phyloP scores from a whole-genome alignment of 1,139 yeast species.

The Yamadazyma trypodendri region DNA sequence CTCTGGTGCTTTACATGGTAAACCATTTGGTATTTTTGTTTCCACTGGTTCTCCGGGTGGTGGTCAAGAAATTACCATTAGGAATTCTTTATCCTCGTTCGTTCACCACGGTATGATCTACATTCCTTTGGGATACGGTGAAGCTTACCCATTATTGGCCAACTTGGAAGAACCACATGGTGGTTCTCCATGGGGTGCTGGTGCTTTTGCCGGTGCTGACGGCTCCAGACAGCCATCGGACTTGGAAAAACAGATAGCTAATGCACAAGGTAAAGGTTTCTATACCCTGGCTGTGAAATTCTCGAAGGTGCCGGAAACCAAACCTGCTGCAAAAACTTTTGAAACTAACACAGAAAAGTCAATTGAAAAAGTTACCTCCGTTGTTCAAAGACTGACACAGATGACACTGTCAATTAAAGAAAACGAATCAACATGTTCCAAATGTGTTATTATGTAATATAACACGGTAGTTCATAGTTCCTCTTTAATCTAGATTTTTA shows the following conservation, averaged over 20 bases:
- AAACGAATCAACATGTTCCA: constrained; percentile 23
- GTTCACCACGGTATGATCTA: constrained; percentile 39
- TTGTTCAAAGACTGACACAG: no score
- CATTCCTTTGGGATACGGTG: constrained; percentile 37
- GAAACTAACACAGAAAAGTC: no score
- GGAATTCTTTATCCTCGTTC: constrained; percentile 32
- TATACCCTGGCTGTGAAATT: constrained; percentile 19
- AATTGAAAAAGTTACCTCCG: no score
- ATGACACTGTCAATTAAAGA: constrained; percentile 19
- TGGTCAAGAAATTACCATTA: constrained; percentile 39
- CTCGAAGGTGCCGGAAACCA: constrained; percentile 5
- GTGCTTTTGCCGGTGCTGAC: constrained; percentile 36
- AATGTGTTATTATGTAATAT: constrained; percentile 28
- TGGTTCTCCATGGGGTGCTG: constrained; percentile 45
- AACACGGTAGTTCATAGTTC: background rate
- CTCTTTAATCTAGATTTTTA: background rate
- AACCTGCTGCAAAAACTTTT: constrained; percentile 11
- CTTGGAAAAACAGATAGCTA: constrained; percentile 34
- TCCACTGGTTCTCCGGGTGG: constrained; percentile 40
- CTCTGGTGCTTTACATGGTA: constrained; percentile 33
- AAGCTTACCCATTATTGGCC: constrained; percentile 25
- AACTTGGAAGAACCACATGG: constrained; percentile 37
- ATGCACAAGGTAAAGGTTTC: constrained; percentile 35
- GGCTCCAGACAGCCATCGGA: constrained; percentile 36
- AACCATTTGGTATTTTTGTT: constrained; percentile 38